Percentiles rank a stretch among this genome's conserved stretches.
Conservation (phyloP, 2,329 filamentous ascomycete species). For the Clonostachys rosea region DNA sequence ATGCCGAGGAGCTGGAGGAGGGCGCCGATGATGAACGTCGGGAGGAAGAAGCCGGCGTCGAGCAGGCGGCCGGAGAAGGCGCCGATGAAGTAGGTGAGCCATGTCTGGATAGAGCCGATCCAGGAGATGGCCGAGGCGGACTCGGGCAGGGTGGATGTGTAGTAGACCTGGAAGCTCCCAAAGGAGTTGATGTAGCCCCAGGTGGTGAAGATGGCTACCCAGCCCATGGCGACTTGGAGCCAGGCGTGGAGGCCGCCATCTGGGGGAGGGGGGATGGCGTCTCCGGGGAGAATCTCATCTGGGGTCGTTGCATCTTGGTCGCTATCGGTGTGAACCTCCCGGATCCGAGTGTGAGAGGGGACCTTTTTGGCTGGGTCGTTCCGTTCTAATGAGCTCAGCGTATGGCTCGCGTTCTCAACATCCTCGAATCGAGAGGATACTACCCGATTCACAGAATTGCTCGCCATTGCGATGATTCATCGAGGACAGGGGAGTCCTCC, state of each 20-base stretch:
- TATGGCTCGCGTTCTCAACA: no score
- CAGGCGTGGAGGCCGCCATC: slow-evolving; percentile 21
- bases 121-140: slow-evolving; percentile 35
- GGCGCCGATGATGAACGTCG: slow-evolving; percentile 29
- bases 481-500: no score
- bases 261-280: slow-evolving; percentile 6
- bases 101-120: slow-evolving; percentile 40
- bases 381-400: no score
- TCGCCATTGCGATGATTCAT: no score
- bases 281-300: no score
- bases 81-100: slow-evolving; percentile 33
- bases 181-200: slow-evolving; percentile 43
- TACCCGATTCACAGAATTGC: no score
- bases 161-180: slow-evolving; percentile 38
- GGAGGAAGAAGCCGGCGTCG: slow-evolving; percentile 35
- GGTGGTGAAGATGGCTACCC: slow-evolving; percentile 32
- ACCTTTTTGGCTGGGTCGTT: no score
- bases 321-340: no score
- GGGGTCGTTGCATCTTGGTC: no score
- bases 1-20: slow-evolving; percentile 33
- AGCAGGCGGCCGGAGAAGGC: slow-evolving; percentile 35
- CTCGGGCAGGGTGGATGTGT: slow-evolving; percentile 18
- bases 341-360: no score
- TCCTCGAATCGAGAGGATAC: no score
- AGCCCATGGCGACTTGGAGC: slow-evolving; percentile 30